These are phyloP conservation scores for Chlorella sp. DNA, from an alignment of 139 green algal genomes.

Conservation along the genomic window DNA sequence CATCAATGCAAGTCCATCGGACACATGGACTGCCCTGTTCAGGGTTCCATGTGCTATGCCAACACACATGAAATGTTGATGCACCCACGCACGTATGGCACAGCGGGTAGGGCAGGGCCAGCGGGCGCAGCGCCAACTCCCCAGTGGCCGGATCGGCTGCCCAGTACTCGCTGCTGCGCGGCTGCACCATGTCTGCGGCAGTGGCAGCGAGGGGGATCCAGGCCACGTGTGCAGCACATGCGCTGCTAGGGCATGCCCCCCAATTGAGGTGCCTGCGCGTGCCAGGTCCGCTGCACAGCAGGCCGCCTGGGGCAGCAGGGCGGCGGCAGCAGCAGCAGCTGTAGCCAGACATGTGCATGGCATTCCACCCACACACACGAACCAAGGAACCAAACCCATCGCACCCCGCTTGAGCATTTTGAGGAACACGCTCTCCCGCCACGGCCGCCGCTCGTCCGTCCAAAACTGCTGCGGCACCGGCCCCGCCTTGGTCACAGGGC, in stretches of 20 bases:
- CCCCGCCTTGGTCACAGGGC: constrained; percentile 2
- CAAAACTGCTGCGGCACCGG: constrained; percentile 6
- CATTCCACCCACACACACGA: too few species aligned
- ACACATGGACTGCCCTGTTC: too few species aligned
- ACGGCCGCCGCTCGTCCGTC: constrained; percentile 4
- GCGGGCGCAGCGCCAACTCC: constrained; percentile 20
- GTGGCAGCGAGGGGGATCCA: neutral
- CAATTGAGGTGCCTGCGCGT: too few species aligned
- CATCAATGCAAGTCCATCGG: too few species aligned
- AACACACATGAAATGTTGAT: too few species aligned
- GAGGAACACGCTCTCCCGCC: constrained; percentile 7
- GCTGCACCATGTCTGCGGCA: constrained; percentile 22
- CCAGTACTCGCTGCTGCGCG: constrained; percentile 9
- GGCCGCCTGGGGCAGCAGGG: too few species aligned
- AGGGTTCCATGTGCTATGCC: too few species aligned
- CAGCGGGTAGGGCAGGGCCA: constrained; percentile 27
- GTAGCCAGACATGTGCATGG: neutral
- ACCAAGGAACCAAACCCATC: too few species aligned
- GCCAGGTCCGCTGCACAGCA: too few species aligned
- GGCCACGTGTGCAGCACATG: neutral
- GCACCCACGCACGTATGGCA: constrained; percentile 5
- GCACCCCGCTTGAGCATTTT: constrained; percentile 1
- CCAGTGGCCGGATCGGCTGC: constrained; percentile 5
- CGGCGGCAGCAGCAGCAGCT: too few species aligned
- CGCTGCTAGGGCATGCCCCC: too few species aligned